Percentiles rank a stretch among this genome's conserved stretches.
Evolutionary conservation across 306 rosid genomes (phyloP).

Genomic region (Alnus rubra): DNA sequence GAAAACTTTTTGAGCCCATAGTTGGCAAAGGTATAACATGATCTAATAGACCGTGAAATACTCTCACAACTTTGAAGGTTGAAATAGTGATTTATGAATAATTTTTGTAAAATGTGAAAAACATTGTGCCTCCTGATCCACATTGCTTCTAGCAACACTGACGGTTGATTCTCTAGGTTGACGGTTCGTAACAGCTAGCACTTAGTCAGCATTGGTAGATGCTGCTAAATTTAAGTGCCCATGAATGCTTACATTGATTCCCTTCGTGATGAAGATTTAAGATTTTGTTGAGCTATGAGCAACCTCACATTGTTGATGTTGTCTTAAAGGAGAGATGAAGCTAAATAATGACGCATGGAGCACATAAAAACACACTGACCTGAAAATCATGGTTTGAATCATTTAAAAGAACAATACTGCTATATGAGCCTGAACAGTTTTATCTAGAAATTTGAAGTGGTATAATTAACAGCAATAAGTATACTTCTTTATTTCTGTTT

Average conservation of each 20-base stretch:
- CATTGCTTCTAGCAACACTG: background rate
- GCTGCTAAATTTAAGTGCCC: background rate
- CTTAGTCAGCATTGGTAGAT: background rate
- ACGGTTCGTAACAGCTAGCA: background rate
- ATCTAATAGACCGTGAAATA: background rate
- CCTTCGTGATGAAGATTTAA: background rate
- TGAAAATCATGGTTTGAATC: conserved; percentile 2
- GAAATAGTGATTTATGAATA: background rate
- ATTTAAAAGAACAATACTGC: background rate
- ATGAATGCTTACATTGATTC: background rate
- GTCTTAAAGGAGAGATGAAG: background rate
- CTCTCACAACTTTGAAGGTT: background rate
- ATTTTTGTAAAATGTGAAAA: background rate
- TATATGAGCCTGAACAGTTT: background rate
- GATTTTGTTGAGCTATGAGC: background rate
- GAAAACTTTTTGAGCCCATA: background rate
- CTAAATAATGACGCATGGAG: conserved; percentile 4
- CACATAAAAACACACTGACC: background rate
- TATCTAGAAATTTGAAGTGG: background rate
- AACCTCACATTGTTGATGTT: background rate
- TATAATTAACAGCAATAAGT: background rate
- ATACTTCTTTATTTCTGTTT: background rate
- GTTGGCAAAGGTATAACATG: background rate
- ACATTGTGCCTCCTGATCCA: background rate
- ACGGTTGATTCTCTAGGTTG: background rate